Base-by-base conservation (phyloP, 306 rosid species). In the Glycine soja region DNA sequence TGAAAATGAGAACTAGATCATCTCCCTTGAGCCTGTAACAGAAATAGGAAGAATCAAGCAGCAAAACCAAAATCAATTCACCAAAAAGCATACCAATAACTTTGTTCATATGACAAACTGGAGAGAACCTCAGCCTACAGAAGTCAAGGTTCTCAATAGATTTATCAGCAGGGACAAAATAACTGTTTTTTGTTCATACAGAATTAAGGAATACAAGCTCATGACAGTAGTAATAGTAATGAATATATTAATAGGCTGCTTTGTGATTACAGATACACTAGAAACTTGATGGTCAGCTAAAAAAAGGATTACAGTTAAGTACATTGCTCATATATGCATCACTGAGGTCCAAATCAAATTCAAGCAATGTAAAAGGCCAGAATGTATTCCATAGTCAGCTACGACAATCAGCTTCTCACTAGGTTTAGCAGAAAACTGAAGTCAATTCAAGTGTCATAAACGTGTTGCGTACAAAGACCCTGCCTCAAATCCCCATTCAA, bases 1-100 rank as follows among this genome's bases (percentile, higher is more conserved):
- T 65, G 72, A 18, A 61, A 48, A 70, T 50, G 74, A 15, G 78
- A 86, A 79, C 79, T 52, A 73, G 83, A 64, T 83, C 32, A 86
- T 86, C 82, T 86, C 88, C 73, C 45, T 76, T 62, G 80, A 86
- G 83, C 90, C 94, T 90, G 93, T 70, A 84, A 70, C 18, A 82
- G 52, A 83, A 76, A 85, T 58, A 42, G 65, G 65, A 63, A 70
- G 77, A 50, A 30, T 61, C 38, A 77, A 62, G 62, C 24, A 67
- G 82, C 75, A 83, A 83, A 77, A 67, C 32, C 11, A 45, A 81
- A 52, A 72, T 46, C 80, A 53, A 38, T 70, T 68, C 70, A 74
- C 48, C 80, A 76, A 62, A 75, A 78, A 77, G 42, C 38, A 83
- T 45, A 53, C 10, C 82, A 64, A 83, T 50, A 75, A 66, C 40